A percentile compares a stretch with the other conserved stretches of the same genome.
Conservation (phyloP, 805 yeast genomes). For the Wickerhamiella siamensis region DNA sequence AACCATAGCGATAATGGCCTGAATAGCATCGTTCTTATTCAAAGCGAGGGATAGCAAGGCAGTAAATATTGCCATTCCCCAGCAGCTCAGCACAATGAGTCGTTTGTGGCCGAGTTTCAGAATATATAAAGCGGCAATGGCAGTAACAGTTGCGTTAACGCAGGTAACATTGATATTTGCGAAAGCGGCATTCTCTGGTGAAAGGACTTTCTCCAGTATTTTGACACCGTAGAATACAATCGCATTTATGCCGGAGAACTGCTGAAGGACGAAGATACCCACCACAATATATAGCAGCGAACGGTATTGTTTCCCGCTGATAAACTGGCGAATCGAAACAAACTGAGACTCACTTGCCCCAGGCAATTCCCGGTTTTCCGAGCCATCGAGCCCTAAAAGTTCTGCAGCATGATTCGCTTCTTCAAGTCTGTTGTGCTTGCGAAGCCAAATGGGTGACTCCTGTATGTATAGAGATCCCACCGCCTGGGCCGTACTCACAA, state of each 20-base stretch:
- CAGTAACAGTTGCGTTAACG: conserved; percentile 62
- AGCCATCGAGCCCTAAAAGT: neutral
- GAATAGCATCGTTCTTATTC: conserved; percentile 28
- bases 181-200: conserved; percentile 51
- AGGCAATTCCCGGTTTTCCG: neutral
- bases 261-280: conserved; percentile 69
- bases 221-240: conserved; percentile 88
- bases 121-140: conserved; percentile 57
- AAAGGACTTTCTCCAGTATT: conserved; percentile 49
- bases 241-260: conserved; percentile 83
- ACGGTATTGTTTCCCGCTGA: conserved; percentile 36
- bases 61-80: conserved; percentile 53
- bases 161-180: conserved; percentile 67
- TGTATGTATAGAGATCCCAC: conserved; percentile 29
- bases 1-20: conserved; percentile 52
- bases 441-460: conserved; percentile 80
- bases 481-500: conserved; percentile 38
- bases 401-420: neutral
- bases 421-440: neutral
- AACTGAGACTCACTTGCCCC: neutral
- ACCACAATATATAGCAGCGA: conserved; percentile 54
- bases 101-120: conserved; percentile 66
- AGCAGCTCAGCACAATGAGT: conserved; percentile 48
- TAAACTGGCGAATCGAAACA: conserved; percentile 29
- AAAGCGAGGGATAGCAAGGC: conserved; percentile 57